Evolutionary conservation across 2,329 filamentous ascomycete genomes (phyloP).

Genomic region (Tolypocladium inflatum): DNA sequence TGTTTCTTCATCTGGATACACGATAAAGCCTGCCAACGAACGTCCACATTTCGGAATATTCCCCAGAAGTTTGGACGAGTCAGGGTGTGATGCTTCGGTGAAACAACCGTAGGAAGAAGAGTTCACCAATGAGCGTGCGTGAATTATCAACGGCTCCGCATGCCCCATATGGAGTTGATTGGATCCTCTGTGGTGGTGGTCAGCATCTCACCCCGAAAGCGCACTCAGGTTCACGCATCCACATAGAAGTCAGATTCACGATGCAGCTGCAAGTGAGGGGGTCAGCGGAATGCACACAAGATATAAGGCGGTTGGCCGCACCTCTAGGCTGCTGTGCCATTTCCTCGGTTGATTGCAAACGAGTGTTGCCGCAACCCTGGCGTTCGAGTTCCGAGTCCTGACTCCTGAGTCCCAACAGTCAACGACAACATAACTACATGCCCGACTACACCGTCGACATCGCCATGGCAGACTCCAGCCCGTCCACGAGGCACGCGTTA

Average conservation of each 20-base stretch:
- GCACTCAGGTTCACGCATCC: background rate
- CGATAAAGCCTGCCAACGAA: background rate
- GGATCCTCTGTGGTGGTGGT: too few relatives aligned
- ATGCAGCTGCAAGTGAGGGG: background rate
- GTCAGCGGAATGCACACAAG: background rate
- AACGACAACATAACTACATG: too few relatives aligned
- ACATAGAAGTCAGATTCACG: background rate
- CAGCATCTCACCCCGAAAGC: too few relatives aligned
- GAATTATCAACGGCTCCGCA: background rate
- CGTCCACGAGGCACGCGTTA: slow-evolving; percentile 6
- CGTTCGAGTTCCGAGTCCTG: background rate
- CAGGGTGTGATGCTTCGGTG: background rate
- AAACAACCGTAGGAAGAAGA: background rate
- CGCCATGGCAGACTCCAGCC: background rate
- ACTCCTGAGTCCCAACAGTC: too few relatives aligned
- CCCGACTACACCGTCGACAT: background rate
- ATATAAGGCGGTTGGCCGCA: background rate
- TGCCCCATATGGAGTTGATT: background rate
- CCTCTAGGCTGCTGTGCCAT: too few relatives aligned
- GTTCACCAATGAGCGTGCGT: background rate
- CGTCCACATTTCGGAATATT: background rate
- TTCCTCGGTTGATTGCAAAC: too few relatives aligned
- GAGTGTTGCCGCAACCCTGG: too few relatives aligned
- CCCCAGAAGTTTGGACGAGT: background rate
- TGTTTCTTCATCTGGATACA: too few relatives aligned